A percentile compares a stretch with the other conserved stretches of the same genome.
Conservation (phyloP, 805 yeast genomes). For the Jamesozyma gamospora region DNA sequence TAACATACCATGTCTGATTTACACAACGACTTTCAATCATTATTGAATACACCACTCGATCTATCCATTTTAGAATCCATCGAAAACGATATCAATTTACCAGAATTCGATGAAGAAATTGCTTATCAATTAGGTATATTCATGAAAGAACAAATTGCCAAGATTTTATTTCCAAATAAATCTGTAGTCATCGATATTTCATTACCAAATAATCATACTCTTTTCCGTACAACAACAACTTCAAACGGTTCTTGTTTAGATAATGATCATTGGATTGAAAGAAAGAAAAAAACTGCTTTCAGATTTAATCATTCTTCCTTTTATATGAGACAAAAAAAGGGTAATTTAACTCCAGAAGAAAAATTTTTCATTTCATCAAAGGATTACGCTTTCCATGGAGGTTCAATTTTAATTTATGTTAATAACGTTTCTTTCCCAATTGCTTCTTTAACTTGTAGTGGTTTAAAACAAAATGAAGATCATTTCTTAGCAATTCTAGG, state of each 20-base stretch:
- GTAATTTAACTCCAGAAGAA: conserved; percentile 31
- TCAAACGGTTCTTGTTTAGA: conserved; percentile 35
- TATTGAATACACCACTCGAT: too few species aligned
- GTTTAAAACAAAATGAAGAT: conserved; percentile 46
- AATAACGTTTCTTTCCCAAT: conserved; percentile 27
- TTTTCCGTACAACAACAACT: conserved; percentile 35
- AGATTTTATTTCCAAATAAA: conserved; percentile 22
- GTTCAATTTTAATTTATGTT: conserved; percentile 42
- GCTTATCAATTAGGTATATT: conserved; percentile 40
- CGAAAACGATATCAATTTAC: conserved; percentile 8
- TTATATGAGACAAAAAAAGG: conserved; percentile 37
- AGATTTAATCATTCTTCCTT: conserved; percentile 42
- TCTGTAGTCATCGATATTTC: conserved; percentile 41
- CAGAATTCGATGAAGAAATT: conserved; percentile 24
- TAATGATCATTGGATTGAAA: conserved; percentile 44
- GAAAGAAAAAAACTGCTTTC: conserved; percentile 40
- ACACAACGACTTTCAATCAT: too few species aligned
- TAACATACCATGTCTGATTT: not conserved
- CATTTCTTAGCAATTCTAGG: conserved; percentile 35
- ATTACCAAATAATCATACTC: conserved; percentile 35
- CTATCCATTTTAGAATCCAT: conserved; percentile 10
- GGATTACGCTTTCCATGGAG: conserved; percentile 47
- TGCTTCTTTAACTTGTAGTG: conserved; percentile 46
- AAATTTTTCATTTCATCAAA: conserved; percentile 32
- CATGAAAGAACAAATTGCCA: conserved; percentile 31